Percentiles rank a stretch among this genome's conserved stretches.
Conservation (phyloP, 169 alveolate genomes). For the Cryptosporidium felis region DNA sequence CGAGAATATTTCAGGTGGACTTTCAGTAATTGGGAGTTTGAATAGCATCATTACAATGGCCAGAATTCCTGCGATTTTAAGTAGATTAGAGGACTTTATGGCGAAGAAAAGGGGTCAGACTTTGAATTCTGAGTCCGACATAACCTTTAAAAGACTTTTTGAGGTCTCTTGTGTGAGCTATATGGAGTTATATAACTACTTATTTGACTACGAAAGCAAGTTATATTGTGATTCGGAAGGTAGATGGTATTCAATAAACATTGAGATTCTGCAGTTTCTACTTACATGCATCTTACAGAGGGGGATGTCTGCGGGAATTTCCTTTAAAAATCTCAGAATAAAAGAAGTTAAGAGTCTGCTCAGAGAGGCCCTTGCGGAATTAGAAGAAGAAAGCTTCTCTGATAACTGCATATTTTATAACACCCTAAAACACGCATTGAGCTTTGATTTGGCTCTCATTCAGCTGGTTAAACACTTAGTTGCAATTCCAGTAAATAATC, state of each 20-base stretch:
- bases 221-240: constrained; percentile 42
- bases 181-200: constrained; percentile 12
- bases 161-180: constrained; percentile 6
- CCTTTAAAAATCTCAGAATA: background rate
- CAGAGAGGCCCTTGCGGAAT: background rate
- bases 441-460: constrained; percentile 8
- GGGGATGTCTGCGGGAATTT: constrained; percentile 8
- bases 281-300: background rate
- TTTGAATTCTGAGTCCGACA: background rate
- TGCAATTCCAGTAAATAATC: background rate
- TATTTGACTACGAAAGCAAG: constrained; percentile 28
- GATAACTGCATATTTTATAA: background rate
- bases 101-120: background rate
- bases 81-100: constrained; percentile 6
- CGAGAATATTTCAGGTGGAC: background rate
- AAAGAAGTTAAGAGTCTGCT: background rate
- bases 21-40: constrained; percentile 1
- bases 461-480: constrained; percentile 32
- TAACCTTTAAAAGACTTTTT: constrained; percentile 12
- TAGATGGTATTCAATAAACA: constrained; percentile 34
- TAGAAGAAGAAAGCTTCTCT: background rate
- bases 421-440: constrained; percentile 50
- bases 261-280: background rate
- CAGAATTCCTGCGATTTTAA: constrained; percentile 9
- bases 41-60: constrained; percentile 9